Evolutionary conservation across 2,329 filamentous ascomycete species (phyloP), one percentile per base, ranked within the genome.

Genomic region (Diplodia mutila): DNA sequence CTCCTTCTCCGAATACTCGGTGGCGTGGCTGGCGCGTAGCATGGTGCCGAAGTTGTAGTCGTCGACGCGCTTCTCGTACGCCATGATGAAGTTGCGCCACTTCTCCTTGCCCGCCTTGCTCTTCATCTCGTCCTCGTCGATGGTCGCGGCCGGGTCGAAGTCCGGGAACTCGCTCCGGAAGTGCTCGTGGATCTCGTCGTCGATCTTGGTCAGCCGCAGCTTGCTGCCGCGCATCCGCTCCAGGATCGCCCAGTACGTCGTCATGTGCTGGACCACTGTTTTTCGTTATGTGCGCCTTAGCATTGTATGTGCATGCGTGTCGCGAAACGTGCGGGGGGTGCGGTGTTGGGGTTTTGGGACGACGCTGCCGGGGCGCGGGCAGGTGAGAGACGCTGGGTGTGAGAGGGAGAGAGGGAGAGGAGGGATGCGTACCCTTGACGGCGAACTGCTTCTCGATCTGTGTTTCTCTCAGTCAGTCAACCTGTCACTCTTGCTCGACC

Each of bases 401-500:
- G 16, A 42, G 7, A 21, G 4, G 21, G 23, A 53, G 25, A 14
- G 37, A 23, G 12, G 14, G 21, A 2, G 34, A 7, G 5, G 12
- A 9, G 25, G 21, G 21, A 57, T 57, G 65, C 76, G 54, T 75
- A 93, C 91, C 91, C 85, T 98, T 98, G 75, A 99, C 95, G 34
- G 95, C 95, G 76, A 99, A 99, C 81, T 98, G 95, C 86, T 97
- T 97, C 87, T 99, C 95, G 79, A 99, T 97, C 92, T 97, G 72
- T 51, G 32, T 6, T 59, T 9, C 7, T 32, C 70, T 77, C 65
- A 80, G 76, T 69, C 16, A 27, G 32, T 37, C 53, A 4, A 4
- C 3, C 12, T 9, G 18, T 46, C 18, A 4, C 39, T 14, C 27
- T 5, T 6, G 54, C 67, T 68, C 32, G 27, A 59, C 63, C 32